These are phyloP conservation scores for Echria macrotheca DNA, from an alignment of 495 filamentous ascomycete species.

Conservation along the genomic window DNA sequence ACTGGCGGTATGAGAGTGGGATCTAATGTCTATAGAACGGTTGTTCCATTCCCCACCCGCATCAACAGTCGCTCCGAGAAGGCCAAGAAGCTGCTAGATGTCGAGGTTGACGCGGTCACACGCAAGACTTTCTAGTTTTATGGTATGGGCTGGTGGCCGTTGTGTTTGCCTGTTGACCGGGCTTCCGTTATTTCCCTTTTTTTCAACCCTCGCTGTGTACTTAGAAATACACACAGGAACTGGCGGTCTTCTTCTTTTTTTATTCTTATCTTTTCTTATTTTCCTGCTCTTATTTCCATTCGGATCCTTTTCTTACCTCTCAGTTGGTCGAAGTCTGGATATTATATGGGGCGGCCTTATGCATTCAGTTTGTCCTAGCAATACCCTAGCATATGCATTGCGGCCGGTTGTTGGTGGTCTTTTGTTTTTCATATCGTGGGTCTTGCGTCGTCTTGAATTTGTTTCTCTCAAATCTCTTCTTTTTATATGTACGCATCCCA, in stretches of 20 bases:
- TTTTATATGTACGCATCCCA: neutral
- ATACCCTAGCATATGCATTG: neutral
- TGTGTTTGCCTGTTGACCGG: neutral
- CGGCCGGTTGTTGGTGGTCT: too few relatives aligned
- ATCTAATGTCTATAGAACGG: constrained; percentile 9
- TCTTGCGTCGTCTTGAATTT: too few relatives aligned
- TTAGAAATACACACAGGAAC: too few relatives aligned
- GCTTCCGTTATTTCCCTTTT: neutral
- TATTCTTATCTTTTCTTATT: too few relatives aligned
- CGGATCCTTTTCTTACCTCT: too few relatives aligned
- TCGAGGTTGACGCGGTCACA: constrained; percentile 1
- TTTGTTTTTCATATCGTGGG: too few relatives aligned
- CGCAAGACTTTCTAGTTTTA: neutral
- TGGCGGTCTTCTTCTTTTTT: too few relatives aligned
- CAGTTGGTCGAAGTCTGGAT: too few relatives aligned
- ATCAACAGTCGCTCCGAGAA: constrained; percentile 13
- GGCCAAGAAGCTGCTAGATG: constrained; percentile 12
- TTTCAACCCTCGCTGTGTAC: neutral
- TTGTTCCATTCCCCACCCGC: constrained; percentile 18
- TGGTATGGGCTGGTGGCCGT: neutral
- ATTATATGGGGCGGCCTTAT: too few relatives aligned
- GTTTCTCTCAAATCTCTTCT: neutral
- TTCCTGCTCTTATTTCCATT: too few relatives aligned
- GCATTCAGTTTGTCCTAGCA: too few relatives aligned
- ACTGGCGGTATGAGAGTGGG: neutral